These are phyloP conservation scores for Bathelium albidoporum DNA, from an alignment of 495 filamentous ascomycete species.

Conservation along the genomic window DNA sequence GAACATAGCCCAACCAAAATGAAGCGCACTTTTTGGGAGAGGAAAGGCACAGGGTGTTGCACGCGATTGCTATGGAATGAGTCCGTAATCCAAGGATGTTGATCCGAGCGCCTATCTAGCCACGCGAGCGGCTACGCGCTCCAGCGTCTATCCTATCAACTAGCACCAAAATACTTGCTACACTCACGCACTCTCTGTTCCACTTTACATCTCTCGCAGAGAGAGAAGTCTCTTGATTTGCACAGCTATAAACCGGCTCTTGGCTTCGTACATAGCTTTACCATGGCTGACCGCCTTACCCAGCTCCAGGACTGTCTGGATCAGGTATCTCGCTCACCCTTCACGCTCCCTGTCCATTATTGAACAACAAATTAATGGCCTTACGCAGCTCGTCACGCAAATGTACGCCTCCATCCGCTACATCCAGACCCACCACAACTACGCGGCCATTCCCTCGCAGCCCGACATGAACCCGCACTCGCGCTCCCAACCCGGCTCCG, in stretches of 20 bases:
- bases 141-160: too few relatives aligned
- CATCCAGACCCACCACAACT: conserved; percentile 70
- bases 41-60: too few relatives aligned
- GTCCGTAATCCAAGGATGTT: too few relatives aligned
- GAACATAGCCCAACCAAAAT: neutral
- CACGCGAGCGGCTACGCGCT: too few relatives aligned
- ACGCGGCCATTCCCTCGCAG: conserved; percentile 51
- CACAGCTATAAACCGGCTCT: too few relatives aligned
- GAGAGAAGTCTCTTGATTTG: too few relatives aligned
- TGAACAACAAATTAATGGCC: neutral
- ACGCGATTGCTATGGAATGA: too few relatives aligned
- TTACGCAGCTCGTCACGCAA: conserved; percentile 66
- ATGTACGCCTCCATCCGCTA: conserved; percentile 82
- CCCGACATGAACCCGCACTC: conserved; percentile 33
- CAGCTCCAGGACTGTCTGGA: conserved; percentile 93
- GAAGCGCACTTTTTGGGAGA: neutral
- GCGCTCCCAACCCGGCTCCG: neutral
- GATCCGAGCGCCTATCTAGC: too few relatives aligned
- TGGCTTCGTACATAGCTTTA: too few relatives aligned
- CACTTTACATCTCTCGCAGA: too few relatives aligned
- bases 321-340: conserved; percentile 44
- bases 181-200: too few relatives aligned
- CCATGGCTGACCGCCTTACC: conserved; percentile 83
- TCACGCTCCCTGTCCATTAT: neutral
- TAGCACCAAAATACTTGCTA: too few relatives aligned